These are phyloP conservation scores for Martensiomyces pterosporus DNA, from an alignment of 192 early-diverging fungal genomes.

Conservation along the genomic window DNA sequence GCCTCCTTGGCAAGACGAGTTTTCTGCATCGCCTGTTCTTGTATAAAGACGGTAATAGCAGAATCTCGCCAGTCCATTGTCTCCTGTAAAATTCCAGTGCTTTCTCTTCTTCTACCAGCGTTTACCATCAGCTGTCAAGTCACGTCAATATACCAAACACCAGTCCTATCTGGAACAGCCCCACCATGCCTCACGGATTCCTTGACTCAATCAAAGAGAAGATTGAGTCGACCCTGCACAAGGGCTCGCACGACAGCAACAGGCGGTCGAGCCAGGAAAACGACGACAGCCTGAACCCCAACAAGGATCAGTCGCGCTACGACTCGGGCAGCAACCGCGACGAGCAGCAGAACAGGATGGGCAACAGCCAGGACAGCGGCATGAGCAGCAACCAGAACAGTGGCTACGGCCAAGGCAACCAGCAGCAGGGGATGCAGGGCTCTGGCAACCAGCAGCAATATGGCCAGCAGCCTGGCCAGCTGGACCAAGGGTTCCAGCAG, in stretches of 20 bases:
- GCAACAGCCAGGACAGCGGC: slow-evolving; percentile 4
- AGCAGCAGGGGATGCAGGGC: neutral
- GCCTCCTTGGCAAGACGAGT: no score
- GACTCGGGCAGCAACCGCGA: slow-evolving; percentile 1
- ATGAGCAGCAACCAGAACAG: neutral
- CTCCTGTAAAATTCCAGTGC: no score
- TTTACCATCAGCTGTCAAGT: no score
- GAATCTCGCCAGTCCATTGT: no score
- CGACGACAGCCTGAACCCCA: slow-evolving; percentile 2
- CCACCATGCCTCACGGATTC: slow-evolving; percentile 11
- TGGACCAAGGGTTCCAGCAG: no score
- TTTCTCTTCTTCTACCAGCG: no score
- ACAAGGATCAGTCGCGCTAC: slow-evolving; percentile 4
- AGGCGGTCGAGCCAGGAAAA: slow-evolving; percentile 36
- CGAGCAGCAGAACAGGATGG: neutral
- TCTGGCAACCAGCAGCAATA: slow-evolving; percentile 5
- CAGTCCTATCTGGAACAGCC: no score
- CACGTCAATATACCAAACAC: no score
- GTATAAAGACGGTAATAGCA: no score
- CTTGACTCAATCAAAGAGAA: slow-evolving; percentile 41
- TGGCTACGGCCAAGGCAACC: no score
- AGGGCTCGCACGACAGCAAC: no score
- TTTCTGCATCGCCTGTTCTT: no score
- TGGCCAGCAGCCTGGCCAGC: slow-evolving; percentile 9
- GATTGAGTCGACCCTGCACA: slow-evolving; percentile 32